phyloP scores from a whole-genome alignment of 306 rosid species.

The Castanea mollissima region DNA sequence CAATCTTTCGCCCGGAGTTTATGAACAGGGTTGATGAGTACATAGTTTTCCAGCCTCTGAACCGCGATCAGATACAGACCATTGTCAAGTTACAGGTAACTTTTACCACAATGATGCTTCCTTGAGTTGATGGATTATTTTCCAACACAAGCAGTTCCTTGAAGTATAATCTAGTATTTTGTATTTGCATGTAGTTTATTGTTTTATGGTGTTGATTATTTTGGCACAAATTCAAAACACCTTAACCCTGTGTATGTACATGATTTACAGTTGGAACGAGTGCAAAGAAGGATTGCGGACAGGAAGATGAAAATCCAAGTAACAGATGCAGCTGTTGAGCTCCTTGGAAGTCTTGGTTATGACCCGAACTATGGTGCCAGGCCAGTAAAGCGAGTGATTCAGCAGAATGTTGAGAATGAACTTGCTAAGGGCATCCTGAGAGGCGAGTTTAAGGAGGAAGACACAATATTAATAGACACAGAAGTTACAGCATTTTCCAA shows the following conservation, averaged over 20 bases:
- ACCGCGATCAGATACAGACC: slow-evolving; percentile 75
- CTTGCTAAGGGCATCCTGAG: slow-evolving; percentile 89
- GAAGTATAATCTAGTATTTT: not conserved
- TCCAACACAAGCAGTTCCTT: not conserved
- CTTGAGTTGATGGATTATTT: not conserved
- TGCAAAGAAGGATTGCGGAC: slow-evolving; percentile 80
- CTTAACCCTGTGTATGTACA: not conserved
- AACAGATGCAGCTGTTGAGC: slow-evolving; percentile 77
- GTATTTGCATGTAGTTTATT: not conserved
- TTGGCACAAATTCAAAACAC: not conserved
- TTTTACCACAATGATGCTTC: not conserved
- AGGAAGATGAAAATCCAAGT: slow-evolving; percentile 77
- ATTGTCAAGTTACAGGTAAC: slow-evolving; percentile 89
- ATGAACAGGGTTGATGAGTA: slow-evolving; percentile 97
- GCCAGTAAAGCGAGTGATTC: slow-evolving; percentile 97
- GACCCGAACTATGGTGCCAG: slow-evolving; percentile 97
- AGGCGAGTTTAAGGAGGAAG: slow-evolving; percentile 94
- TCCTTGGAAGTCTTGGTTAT: slow-evolving; percentile 88
- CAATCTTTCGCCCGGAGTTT: slow-evolving; percentile 91
- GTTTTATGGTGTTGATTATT: not conserved
- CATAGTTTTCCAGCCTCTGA: slow-evolving; percentile 92
- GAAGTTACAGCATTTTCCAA: slow-evolving; percentile 74
- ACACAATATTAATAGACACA: slow-evolving; percentile 63
- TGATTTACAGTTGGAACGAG: slow-evolving; percentile 71
- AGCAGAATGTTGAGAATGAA: slow-evolving; percentile 85